Evolutionary conservation across 2,329 filamentous ascomycete species (phyloP), one percentile per base, ranked within the genome.

Genomic region (Esteya vermicola): DNA sequence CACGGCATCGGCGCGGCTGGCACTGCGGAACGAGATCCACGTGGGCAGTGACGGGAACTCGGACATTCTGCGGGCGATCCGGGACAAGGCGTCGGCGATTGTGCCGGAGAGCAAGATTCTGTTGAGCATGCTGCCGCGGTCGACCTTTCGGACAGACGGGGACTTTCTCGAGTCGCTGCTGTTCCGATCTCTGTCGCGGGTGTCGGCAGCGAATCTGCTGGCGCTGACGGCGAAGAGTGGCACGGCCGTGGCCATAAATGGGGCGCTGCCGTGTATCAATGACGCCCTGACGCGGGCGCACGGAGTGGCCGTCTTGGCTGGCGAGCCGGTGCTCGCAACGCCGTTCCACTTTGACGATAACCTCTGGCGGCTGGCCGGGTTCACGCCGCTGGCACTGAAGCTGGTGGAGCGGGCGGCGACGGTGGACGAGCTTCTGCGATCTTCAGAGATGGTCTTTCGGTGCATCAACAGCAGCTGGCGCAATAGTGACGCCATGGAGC

Each of bases 401-500:
- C 63, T 96, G 27, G 68, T 98, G 7, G 85, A 95, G 54, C 70
- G 79, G 26, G 80, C 91, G 2, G 67, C 68, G 3, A 79, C 76
- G 0, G 67, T 74, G 8, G 75, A 86, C 36, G 78, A 78, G 33
- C 76, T 88, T 22, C 62, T 88, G 9, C 72, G 83, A 40, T 78
- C 88, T 1, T 77, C 93, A 3, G 78, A 93, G 51, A 81, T 93
- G 51, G 67, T 94, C 21, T 86, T 95, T 46, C 76, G 83, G 47
- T 85, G 84, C 44, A 82, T 95, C 37, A 81, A 83, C 48, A 81
- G 83, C 47, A 96, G 83, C 54, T 98, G 93, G 91, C 75, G 91
- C 47, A 96, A 96, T 49, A 96, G 91, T 49, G 93, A 98, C 56
- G 88, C 91, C 21, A 95, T 98, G 82, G 91, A 98, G 57, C 79